phyloP scores from a whole-genome alignment of 257 asterid species.

The Fraxinus pennsylvanica region DNA sequence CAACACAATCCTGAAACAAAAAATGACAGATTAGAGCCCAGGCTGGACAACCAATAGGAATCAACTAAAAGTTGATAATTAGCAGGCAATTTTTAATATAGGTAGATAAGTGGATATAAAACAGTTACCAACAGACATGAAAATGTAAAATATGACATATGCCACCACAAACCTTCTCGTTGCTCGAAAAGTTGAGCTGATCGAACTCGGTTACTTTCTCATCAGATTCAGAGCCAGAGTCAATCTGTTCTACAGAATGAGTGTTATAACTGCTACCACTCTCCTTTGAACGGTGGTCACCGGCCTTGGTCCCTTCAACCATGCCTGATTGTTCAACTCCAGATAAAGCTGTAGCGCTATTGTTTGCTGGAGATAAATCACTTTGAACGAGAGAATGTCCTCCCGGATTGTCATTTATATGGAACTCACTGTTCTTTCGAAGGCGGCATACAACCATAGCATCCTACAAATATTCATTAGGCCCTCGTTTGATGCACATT shows the following conservation, averaged over 20 bases:
- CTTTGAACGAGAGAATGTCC: conserved; percentile 22
- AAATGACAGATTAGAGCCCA: background rate
- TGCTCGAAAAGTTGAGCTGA: conserved; percentile 31
- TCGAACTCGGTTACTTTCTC: conserved; percentile 27
- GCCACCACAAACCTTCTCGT: conserved; percentile 33
- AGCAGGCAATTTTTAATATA: background rate
- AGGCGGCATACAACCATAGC: conserved; percentile 79
- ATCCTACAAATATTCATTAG: conserved; percentile 44
- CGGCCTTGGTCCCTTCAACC: conserved; percentile 34
- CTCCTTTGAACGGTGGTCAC: conserved; percentile 51
- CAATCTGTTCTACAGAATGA: conserved; percentile 54
- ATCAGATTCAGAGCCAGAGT: conserved; percentile 48
- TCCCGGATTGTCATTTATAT: conserved; percentile 38
- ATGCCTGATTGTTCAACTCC: conserved; percentile 39
- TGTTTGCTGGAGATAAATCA: conserved; percentile 26
- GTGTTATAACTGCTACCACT: conserved; percentile 57
- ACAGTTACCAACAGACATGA: background rate
- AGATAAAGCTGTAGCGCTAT: conserved; percentile 28
- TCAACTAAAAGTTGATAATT: background rate
- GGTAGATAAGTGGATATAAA: background rate
- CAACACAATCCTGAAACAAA: conserved; percentile 40
- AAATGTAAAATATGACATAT: background rate
- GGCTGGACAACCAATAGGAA: background rate
- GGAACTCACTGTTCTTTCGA: conserved; percentile 68
- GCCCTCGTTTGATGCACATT: too few species aligned